Base-by-base conservation (phyloP, 2,329 filamentous ascomycete species). In the Scopulariopsis brevicaulis region DNA sequence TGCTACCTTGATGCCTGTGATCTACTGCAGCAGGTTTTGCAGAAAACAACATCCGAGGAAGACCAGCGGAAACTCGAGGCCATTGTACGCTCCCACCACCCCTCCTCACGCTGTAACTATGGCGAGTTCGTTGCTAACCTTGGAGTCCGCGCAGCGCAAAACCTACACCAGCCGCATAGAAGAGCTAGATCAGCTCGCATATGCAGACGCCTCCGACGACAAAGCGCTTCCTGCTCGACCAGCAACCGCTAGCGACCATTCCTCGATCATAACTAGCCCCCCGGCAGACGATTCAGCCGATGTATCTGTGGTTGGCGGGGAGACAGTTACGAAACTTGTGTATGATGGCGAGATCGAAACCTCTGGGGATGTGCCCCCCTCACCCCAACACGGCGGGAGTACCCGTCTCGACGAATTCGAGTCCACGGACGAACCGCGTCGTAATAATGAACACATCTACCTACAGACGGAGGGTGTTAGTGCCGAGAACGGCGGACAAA, bases 1-100 rank as follows among this genome's bases (percentile, higher is more conserved):
- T 91, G 93, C 15, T 99, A 99, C 69, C 79, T 82, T 12, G 94
- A 99, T 72, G 94, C 95, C 4, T 99, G 94, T 68, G 82, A 86
- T 58, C 77, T 99, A 60, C 75, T 99, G 58, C 87, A 93, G 64
- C 86, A 95, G 66, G 94, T 99, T 4, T 87, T 99, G 74, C 76
- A 86, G 59, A 84, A 89, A 65, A 96, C 90, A 59, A 85, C 85
- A 12, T 90, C 86, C 7, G 86, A 92, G 37, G 91, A 96, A 57
- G 94, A 99, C 66, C 85, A 86, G 70, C 86, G 84, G 63, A 97
- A 97, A 71, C 77, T 99, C 25, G 90, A 96, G 67, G 89, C 90
- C 55, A 97, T 99, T 75, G 90, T 95, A 77, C 81, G 48, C 25
- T 8, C 15, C 12, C 28, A 32, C 2, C 14, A 40, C 54, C 55